Conservation (phyloP, 768 basidiomycete species). For the Agaricus bisporus region DNA sequence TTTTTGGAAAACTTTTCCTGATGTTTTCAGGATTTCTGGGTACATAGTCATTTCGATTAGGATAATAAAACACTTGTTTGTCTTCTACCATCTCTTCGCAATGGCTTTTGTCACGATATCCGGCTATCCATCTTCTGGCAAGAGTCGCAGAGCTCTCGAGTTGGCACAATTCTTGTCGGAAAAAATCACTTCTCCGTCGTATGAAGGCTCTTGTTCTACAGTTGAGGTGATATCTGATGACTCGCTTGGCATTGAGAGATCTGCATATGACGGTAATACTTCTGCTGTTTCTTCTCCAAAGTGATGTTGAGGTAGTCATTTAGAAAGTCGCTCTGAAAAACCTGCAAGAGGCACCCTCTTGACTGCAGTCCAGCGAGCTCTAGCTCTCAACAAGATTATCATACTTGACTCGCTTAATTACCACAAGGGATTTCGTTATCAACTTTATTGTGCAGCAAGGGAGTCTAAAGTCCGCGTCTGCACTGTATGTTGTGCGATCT, state of each 20-base stretch:
- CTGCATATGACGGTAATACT: constrained; percentile 67
- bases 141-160: constrained; percentile 66
- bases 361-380: constrained; percentile 70
- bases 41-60: not conserved
- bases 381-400: constrained; percentile 69
- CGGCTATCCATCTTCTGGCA: constrained; percentile 87
- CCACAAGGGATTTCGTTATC: constrained; percentile 98
- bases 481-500: constrained; percentile 52
- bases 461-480: constrained; percentile 82
- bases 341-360: constrained; percentile 81
- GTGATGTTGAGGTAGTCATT: constrained; percentile 1
- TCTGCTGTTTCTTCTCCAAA: not conserved
- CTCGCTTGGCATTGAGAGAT: constrained; percentile 52
- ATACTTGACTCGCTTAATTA: constrained; percentile 93
- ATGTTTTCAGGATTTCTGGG: constrained; percentile 2
- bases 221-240: constrained; percentile 70
- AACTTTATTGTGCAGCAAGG: constrained; percentile 93
- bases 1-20: constrained; percentile 65
- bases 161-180: constrained; percentile 51
- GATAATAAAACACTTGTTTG: constrained; percentile 3
- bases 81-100: not conserved
- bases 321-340: constrained; percentile 82
- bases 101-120: constrained; percentile 94
- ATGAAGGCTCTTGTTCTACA: constrained; percentile 43
- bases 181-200: constrained; percentile 41